Evolutionary conservation across 768 basidiomycete species (phyloP).

Genomic region (Dioszegia crocea): DNA sequence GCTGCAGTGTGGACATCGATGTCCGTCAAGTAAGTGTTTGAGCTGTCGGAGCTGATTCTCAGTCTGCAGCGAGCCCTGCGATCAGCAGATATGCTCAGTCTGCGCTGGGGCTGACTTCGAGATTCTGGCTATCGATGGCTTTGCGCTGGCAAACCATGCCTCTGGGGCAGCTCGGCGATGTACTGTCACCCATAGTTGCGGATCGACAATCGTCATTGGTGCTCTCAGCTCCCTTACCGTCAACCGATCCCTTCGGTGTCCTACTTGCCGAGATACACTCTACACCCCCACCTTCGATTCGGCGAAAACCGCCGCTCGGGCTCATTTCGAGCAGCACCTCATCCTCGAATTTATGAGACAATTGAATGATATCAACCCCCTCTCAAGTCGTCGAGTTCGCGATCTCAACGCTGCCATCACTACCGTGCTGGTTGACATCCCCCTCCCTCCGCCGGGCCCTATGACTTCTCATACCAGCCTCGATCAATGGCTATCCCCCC

Average conservation of each 20-base stretch:
- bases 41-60: neutral
- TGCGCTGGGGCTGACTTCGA: constrained; percentile 53
- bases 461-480: neutral
- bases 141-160: constrained; percentile 45
- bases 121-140: constrained; percentile 59
- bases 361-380: neutral
- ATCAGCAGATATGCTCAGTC: constrained; percentile 56
- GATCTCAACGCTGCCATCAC: no score
- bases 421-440: neutral
- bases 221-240: constrained; percentile 37
- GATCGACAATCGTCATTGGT: constrained; percentile 54
- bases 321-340: neutral
- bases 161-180: neutral
- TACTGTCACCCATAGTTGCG: constrained; percentile 54
- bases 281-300: neutral
- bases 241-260: constrained; percentile 57
- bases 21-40: constrained; percentile 59
- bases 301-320: neutral
- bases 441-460: neutral
- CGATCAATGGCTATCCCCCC: neutral
- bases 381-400: no score
- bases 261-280: neutral
- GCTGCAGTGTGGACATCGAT: constrained; percentile 42
- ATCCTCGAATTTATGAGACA: neutral
- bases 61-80: constrained; percentile 69